Percentiles rank a stretch among this genome's conserved stretches.
Evolutionary conservation across 805 yeast species (phyloP).

Genomic region (Metschnikowia hibisci): DNA sequence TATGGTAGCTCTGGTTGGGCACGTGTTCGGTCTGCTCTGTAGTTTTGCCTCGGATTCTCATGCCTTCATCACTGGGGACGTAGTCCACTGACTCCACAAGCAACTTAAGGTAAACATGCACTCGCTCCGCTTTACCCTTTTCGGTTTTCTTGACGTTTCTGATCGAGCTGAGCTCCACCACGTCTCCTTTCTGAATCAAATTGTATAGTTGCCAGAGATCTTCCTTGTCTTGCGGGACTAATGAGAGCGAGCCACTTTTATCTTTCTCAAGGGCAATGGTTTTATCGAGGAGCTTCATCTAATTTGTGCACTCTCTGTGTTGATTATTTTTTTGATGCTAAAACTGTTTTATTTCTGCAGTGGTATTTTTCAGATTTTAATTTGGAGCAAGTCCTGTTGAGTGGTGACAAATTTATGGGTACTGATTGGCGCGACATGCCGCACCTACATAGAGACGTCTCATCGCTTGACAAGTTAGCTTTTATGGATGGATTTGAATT

Average conservation of each 20-base stretch:
- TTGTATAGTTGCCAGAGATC: constrained; percentile 89
- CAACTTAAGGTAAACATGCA: constrained; percentile 45
- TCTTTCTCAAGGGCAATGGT: constrained; percentile 40
- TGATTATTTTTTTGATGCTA: not conserved
- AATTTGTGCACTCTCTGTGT: not conserved
- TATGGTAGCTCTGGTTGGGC: constrained; percentile 81
- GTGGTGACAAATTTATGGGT: not conserved
- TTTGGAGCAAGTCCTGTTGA: not conserved
- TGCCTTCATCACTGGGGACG: constrained; percentile 67
- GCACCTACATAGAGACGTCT: no score
- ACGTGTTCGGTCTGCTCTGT: constrained; percentile 67
- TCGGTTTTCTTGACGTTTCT: constrained; percentile 52
- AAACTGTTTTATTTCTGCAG: not conserved
- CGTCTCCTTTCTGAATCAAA: constrained; percentile 72
- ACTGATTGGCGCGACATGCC: constrained; percentile 5
- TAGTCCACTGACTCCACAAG: constrained; percentile 70
- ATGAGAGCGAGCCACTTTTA: constrained; percentile 57
- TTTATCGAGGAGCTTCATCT: constrained; percentile 19
- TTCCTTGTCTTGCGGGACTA: constrained; percentile 83
- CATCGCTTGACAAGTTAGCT: no score
- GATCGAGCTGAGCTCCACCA: constrained; percentile 61
- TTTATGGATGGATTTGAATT: no score
- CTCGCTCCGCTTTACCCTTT: constrained; percentile 49
- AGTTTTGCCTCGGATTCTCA: constrained; percentile 80
- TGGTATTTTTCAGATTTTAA: not conserved